Percentiles rank a stretch among this genome's conserved stretches.
Evolutionary conservation across 2,329 filamentous ascomycete species (phyloP).

Genomic region (Zopfia rhizophila): DNA sequence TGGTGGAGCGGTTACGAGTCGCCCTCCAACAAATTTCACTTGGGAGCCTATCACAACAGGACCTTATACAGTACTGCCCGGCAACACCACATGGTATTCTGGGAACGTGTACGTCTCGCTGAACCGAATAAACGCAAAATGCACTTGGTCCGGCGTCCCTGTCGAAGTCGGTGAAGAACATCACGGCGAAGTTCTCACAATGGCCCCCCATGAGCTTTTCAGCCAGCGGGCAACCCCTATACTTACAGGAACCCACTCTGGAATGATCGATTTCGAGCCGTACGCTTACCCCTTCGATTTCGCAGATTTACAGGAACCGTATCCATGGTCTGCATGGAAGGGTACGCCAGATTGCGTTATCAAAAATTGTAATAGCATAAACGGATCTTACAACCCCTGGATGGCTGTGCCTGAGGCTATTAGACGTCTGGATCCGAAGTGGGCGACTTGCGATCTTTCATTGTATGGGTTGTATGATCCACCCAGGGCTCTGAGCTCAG

Average conservation of each 20-base stretch:
- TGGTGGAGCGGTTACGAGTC: conserved; percentile 8
- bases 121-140: conserved; percentile 21
- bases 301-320: conserved; percentile 21
- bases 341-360: conserved; percentile 18
- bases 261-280: conserved; percentile 18
- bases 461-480: conserved; percentile 29
- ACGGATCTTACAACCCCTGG: conserved; percentile 24
- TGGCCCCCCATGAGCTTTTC: conserved; percentile 30
- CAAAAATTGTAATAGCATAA: conserved; percentile 19
- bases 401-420: conserved; percentile 29
- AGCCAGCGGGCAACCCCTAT: conserved; percentile 19
- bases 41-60: conserved; percentile 29
- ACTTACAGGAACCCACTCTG: conserved; percentile 5
- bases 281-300: conserved; percentile 28
- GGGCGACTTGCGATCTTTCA: conserved; percentile 28
- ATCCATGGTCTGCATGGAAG: conserved; percentile 26
- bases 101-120: conserved; percentile 32
- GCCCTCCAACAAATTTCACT: conserved; percentile 28
- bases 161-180: conserved; percentile 24
- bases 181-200: conserved; percentile 24
- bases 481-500: conserved; percentile 19
- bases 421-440: conserved; percentile 24
- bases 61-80: conserved; percentile 26
- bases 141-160: conserved; percentile 22
- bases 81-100: conserved; percentile 28